Conservation (phyloP, 306 rosid species). For the Castanopsis chinensis region DNA sequence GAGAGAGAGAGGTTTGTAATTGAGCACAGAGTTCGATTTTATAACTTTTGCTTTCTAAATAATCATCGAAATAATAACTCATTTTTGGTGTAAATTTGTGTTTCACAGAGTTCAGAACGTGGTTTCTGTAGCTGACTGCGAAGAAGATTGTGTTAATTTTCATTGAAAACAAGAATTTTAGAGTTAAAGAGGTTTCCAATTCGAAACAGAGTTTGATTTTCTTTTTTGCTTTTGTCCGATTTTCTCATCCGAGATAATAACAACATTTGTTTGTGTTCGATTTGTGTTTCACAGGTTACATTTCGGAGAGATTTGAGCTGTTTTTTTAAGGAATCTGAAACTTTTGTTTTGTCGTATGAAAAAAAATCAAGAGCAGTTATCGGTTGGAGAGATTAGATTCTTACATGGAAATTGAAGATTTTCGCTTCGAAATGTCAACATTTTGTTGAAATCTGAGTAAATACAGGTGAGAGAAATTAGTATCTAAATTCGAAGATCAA, state of each 20-base stretch:
- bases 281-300: constrained; percentile 37
- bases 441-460: constrained; percentile 33
- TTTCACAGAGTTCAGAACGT: constrained; percentile 13
- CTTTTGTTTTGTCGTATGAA: constrained; percentile 1
- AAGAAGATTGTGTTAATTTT: constrained; percentile 31
- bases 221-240: constrained; percentile 18
- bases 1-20: constrained; percentile 31
- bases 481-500: constrained; percentile 31
- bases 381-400: background rate
- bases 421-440: constrained; percentile 37
- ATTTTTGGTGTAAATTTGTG: constrained; percentile 14
- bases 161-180: constrained; percentile 12
- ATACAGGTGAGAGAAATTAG: constrained; percentile 54
- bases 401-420: constrained; percentile 28
- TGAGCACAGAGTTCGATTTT: constrained; percentile 21
- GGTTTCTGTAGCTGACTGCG: constrained; percentile 10
- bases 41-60: background rate
- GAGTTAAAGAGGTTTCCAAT: constrained; percentile 11
- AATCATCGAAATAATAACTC: constrained; percentile 4
- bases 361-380: constrained; percentile 17
- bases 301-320: constrained; percentile 26
- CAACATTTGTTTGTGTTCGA: constrained; percentile 5
- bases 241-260: constrained; percentile 10
- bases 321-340: constrained; percentile 25
- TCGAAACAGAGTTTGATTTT: constrained; percentile 3